Evolutionary conservation across 164 flowering plant genomes (phyloP).

Genomic region (Tetracentron sinense): DNA sequence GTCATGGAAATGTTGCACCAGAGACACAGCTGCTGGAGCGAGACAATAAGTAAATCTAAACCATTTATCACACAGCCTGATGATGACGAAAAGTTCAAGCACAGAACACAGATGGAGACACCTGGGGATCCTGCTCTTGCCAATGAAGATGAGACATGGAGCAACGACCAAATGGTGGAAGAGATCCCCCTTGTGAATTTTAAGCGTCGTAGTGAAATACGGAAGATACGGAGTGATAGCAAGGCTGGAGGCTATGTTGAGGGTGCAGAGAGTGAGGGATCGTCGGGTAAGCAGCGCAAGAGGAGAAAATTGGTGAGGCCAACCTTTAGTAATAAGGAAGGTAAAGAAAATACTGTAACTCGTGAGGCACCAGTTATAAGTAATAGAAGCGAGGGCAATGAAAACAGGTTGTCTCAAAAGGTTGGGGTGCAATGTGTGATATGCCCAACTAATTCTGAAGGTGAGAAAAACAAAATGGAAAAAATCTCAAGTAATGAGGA

Average conservation of each 20-base stretch:
- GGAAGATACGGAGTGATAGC: constrained; percentile 16
- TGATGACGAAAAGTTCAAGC: not conserved
- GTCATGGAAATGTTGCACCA: constrained; percentile 28
- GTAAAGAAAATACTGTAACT: not conserved
- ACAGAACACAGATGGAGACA: constrained; percentile 8
- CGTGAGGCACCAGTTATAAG: not conserved
- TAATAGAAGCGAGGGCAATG: not conserved
- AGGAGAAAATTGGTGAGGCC: constrained; percentile 53
- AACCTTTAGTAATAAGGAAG: constrained; percentile 17
- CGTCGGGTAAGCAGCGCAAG: constrained; percentile 20
- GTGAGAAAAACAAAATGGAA: not conserved
- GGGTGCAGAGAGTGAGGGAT: constrained; percentile 7
- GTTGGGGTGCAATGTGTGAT: not conserved
- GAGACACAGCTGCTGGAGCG: constrained; percentile 15
- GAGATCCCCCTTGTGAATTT: constrained; percentile 33
- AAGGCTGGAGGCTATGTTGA: constrained; percentile 1
- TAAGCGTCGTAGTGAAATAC: constrained; percentile 43
- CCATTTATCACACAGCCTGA: not conserved
- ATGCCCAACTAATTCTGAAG: not conserved
- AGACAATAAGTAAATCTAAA: constrained; percentile 7
- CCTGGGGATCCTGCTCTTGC: not conserved
- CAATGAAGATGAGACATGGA: constrained; percentile 8
- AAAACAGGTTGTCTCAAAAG: not conserved
- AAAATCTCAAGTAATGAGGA: not conserved
- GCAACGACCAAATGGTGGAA: not conserved